Conservation (phyloP, 73 alveolate genomes). For the Paramecium octaurelia region DNA sequence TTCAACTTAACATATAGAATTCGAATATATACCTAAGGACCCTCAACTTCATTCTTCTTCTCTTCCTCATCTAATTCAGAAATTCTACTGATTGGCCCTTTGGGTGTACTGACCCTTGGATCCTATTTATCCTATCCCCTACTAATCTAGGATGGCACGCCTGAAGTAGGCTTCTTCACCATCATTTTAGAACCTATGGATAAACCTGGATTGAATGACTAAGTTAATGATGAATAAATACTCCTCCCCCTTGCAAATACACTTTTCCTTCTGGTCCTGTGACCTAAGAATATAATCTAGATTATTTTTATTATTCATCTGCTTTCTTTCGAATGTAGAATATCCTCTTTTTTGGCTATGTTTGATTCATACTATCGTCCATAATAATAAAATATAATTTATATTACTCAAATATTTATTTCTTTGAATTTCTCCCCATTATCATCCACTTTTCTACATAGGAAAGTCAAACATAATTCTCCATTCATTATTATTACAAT, state of each 20-base stretch:
- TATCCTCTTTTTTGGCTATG: not conserved
- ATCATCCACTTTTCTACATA: not conserved
- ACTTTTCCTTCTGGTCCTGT: not conserved
- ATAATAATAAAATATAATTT: not conserved
- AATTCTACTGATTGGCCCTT: not conserved
- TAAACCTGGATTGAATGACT: not conserved
- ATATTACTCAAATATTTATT: not conserved
- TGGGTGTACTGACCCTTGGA: not conserved
- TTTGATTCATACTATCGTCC: not conserved
- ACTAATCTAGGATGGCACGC: not conserved
- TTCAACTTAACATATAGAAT: not conserved
- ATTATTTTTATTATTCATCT: not conserved
- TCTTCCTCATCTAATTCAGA: slow-evolving; percentile 4
- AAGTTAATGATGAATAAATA: not conserved
- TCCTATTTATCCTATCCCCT: not conserved
- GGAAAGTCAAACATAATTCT: not conserved
- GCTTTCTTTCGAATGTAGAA: not conserved
- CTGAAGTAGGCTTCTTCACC: not conserved
- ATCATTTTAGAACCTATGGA: not conserved
- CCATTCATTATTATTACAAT: not conserved
- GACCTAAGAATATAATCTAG: not conserved
- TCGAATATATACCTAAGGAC: not conserved
- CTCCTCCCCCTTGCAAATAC: not conserved
- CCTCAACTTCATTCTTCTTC: not conserved
- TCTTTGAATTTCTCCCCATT: not conserved